phyloP scores from a whole-genome alignment of 2,329 filamentous ascomycete species.

The Fusarium sp. region DNA sequence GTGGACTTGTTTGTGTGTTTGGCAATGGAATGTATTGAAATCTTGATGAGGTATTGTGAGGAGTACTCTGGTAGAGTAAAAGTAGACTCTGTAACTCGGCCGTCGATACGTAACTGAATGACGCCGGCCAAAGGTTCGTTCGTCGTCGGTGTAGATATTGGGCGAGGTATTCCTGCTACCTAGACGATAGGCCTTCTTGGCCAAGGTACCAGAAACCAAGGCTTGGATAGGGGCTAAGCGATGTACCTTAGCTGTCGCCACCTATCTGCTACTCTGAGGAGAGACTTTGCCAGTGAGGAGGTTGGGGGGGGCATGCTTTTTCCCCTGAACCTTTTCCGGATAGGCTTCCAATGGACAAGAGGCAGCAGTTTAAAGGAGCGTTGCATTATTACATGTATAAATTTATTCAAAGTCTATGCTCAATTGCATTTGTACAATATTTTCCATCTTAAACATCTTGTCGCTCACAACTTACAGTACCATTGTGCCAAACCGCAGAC shows the following conservation, averaged over 20 bases:
- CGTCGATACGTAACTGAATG: constrained; percentile 16
- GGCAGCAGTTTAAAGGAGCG: neutral
- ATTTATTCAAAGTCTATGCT: neutral
- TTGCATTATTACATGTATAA: neutral
- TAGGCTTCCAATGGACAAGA: constrained; percentile 6
- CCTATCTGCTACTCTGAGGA: neutral
- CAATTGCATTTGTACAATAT: neutral
- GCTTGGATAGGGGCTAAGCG: neutral
- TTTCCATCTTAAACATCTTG: neutral
- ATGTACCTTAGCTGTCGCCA: neutral
- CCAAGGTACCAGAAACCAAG: neutral
- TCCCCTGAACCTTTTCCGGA: constrained; percentile 19
- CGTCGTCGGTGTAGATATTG: constrained; percentile 3
- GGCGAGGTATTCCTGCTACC: constrained; percentile 13
- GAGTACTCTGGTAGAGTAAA: constrained; percentile 1
- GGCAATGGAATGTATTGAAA: neutral
- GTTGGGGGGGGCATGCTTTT: constrained; percentile 19
- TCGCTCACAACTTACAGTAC: neutral
- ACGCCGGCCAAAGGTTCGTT: constrained; percentile 13
- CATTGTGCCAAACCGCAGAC: neutral
- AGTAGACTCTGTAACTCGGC: neutral
- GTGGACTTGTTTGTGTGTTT: neutral
- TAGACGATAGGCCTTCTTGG: neutral
- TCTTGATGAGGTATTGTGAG: constrained; percentile 16
- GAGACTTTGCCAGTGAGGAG: constrained; percentile 14